Evolutionary conservation across 192 early-diverging fungal genomes (phyloP), one percentile per base, ranked within the genome.

Genomic region (Backusella parvicylindrica): DNA sequence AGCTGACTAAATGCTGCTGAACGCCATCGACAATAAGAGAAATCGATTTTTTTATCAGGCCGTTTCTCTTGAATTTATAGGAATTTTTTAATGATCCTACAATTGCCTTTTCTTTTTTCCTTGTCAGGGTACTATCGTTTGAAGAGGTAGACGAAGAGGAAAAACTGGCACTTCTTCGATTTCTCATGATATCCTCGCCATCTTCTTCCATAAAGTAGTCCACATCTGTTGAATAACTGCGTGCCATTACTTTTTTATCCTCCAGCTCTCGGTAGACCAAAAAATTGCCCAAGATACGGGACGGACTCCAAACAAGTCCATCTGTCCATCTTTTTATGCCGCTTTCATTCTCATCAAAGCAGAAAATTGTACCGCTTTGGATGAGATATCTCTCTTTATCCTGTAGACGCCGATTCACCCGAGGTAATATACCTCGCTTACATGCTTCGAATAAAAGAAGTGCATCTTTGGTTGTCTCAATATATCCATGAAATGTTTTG

Each of bases 271-370:
- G 89, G 84, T 95, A 95, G 26, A 94, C 82, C 53, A 95, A 75
- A 70, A 94, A 95, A 65, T 93, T 92, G 67, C 91, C 91, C 37
- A 92, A 79, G 30, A 95, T 93, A 37, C 94, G 90, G 6, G 93
- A 94, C 3, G 94, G 94, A 36, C 92, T 92, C 94, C 94, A 95
- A 9, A 88, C 81, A 6, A 90, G 86, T 8, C 93, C 93, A 71
- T 95, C 94, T 2, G 94, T 95, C 94, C 94, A 96, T 11, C 94
- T 87, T 78, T 93, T 93, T 80, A 95, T 95, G 12, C 78, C 89
- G 26, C 89, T 89, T 75, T 94, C 92, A 53, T 89, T 85, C 77
- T 95, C 93, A 77, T 95, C 92, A 85, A 94, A 95, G 56, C 95
- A 91, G 38, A 95, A 91, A 28, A 95, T 85, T 6, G 91, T 88